Base-by-base conservation (phyloP, 2,329 filamentous ascomycete genomes). In the Diaporthe eres region DNA sequence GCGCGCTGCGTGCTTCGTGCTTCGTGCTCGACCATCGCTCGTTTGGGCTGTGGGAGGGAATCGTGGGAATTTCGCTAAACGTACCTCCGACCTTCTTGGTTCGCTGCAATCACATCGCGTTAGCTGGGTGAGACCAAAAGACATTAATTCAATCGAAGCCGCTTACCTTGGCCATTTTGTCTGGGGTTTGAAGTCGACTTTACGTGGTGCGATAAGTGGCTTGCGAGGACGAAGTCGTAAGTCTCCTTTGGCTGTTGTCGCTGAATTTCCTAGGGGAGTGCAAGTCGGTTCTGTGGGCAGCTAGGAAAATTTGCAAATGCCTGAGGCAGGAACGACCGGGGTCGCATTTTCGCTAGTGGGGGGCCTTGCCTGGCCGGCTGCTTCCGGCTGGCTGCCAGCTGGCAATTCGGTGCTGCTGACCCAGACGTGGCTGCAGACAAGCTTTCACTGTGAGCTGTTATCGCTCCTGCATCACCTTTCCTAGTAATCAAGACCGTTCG, bases 61-160 rank as follows among this genome's bases (percentile, higher is more conserved):
- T 65, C 49, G 70, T 74, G 57, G 53, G 70, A 34, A 25, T 58
- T 44, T 73, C 76, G 76, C 57, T 51, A 73, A 77, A 77, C 76
- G 63, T 77, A 77, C 76, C 76, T 75, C 76, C 76, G 76, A 77
- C 95, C 94, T 98, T 97, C 94, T 95, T 97, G 82, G 95, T 97
- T 91, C 95, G 93, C 92, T 77, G 31, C 22, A 49, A 71, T 42
- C 22, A 60, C 44, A 70, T 55, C 8, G 22, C n/a, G 65, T 70
- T 70, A 70, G 49, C 49, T 22, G 3, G 2, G 10, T 51, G 49
- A 31, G 2, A 42, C 9, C 34, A 15, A 28, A 6, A 42, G 9
- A 9, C n/a, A 70, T 31, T 10, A 19, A 42, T 42, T 51, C 8
- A 44, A 68, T 49, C 15, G 8, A 19, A 17, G 49, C 47, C 13